phyloP scores from a whole-genome alignment of 208 protist species.

The Leishmania gerbilli region DNA sequence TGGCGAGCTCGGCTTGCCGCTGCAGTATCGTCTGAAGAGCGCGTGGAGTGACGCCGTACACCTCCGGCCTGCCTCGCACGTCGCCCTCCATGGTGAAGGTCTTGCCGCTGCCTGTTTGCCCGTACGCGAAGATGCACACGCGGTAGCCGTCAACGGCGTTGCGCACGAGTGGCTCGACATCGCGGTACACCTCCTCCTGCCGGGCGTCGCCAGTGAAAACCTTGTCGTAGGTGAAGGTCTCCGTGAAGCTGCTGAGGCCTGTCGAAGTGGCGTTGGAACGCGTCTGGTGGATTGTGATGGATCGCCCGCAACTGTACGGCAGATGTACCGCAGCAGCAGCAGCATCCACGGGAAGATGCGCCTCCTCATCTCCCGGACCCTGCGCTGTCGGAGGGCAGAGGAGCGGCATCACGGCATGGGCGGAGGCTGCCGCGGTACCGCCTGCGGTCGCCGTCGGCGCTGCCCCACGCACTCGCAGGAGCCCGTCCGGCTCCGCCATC shows the following conservation, averaged over 20 bases:
- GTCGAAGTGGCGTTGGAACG: slow-evolving; percentile 77
- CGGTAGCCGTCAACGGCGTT: slow-evolving; percentile 92
- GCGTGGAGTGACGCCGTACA: slow-evolving; percentile 83
- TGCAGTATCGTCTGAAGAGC: slow-evolving; percentile 76
- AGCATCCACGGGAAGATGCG: neutral
- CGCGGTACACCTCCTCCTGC: slow-evolving; percentile 81
- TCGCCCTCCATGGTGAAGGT: slow-evolving; percentile 93
- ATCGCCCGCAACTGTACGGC: slow-evolving; percentile 5
- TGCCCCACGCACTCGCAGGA: neutral
- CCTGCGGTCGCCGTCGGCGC: neutral
- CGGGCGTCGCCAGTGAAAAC: slow-evolving; percentile 43
- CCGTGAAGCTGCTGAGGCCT: slow-evolving; percentile 36
- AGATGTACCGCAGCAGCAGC: neutral
- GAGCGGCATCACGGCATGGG: neutral
- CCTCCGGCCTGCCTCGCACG: slow-evolving; percentile 27
- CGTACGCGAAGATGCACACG: slow-evolving; percentile 93
- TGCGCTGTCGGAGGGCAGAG: neutral
- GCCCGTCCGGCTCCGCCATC: neutral
- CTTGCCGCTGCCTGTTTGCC: slow-evolving; percentile 92
- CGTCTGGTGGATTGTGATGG: slow-evolving; percentile 49
- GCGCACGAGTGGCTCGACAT: slow-evolving; percentile 90
- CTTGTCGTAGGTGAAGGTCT: slow-evolving; percentile 53
- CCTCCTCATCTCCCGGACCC: neutral
- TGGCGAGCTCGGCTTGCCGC: slow-evolving; percentile 53
- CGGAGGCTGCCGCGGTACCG: neutral